Conservation (phyloP, 2,329 filamentous ascomycete genomes). For the Cercospora canescens region DNA sequence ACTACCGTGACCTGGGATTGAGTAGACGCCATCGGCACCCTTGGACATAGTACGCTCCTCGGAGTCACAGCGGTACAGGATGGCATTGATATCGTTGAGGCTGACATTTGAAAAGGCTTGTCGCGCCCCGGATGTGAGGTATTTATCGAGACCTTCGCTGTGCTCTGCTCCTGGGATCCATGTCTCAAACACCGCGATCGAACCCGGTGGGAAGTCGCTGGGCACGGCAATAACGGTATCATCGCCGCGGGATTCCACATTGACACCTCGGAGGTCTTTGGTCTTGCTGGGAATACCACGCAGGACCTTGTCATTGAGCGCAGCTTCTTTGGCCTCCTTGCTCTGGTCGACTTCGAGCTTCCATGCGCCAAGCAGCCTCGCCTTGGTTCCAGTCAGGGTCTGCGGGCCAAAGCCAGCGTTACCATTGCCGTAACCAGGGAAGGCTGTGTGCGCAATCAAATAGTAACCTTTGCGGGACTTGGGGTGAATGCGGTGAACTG, state of each 20-base stretch:
- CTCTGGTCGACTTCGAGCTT: conserved; percentile 83
- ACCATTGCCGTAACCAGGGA: conserved; percentile 82
- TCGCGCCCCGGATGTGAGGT: conserved; percentile 78
- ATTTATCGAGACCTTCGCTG: conserved; percentile 78
- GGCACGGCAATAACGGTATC: conserved; percentile 79
- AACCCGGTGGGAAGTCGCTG: conserved; percentile 85
- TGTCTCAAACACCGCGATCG: conserved; percentile 92
- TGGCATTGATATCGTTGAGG: conserved; percentile 83
- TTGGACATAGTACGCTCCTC: conserved; percentile 80
- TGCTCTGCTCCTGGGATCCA: conserved; percentile 90
- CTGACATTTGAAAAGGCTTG: conserved; percentile 74
- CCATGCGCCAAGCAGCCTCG: conserved; percentile 86
- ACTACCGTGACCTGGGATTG: conserved; percentile 78
- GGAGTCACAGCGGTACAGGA: conserved; percentile 87
- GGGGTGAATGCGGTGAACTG: conserved; percentile 91
- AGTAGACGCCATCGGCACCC: conserved; percentile 83
- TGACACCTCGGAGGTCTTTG: conserved; percentile 70
- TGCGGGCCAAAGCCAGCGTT: conserved; percentile 80
- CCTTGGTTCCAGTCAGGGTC: conserved; percentile 78
- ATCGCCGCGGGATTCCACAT: conserved; percentile 68
- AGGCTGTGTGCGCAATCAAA: conserved; percentile 93
- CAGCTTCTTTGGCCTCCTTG: conserved; percentile 65
- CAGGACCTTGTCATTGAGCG: conserved; percentile 69
- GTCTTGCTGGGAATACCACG: conserved; percentile 83
- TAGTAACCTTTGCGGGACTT: conserved; percentile 92